Evolutionary conservation across 768 basidiomycete genomes (phyloP), one percentile per base, ranked within the genome.

Genomic region (Xerocomellus chrysenteron): DNA sequence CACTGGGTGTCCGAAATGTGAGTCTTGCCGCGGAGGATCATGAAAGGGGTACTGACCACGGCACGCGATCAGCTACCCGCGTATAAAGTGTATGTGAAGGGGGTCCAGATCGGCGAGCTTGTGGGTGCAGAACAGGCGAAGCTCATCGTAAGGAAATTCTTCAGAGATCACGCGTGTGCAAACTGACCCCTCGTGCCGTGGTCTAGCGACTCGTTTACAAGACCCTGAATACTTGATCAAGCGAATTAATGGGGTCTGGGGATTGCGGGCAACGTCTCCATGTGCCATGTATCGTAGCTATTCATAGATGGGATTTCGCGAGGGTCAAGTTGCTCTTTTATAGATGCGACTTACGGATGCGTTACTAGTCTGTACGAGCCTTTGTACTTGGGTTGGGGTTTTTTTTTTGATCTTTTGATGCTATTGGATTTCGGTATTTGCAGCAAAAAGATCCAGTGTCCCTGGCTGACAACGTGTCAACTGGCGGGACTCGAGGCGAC

Each of bases 71-170:
- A 70, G 68, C 47, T 70, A 52, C 68, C 68, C 21, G 62, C 69
- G 13, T 71, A 59, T 58, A 68, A 71, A 55, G 69, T 70, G 8
- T 70, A 59, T 54, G 59, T 71, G 52, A 69, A 70, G 53, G 68
- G 68, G 3, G 61, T 69, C 40, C 59, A 71, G 39, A 65, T 71
- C 50, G 65, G 65, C 48, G 69, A 69, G 19, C 63, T 63, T 17
- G 69, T 67, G 60, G 68, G 68, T 45, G 67, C 58, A 28, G 65
- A 71, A 56, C 58, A 44, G 47, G 8, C 45, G 19, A 60, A 67
- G 43, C 69, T 71, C 52, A 41, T 33, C n/a, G 68, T 70, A 53
- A 59, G 65, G 8, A 49, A 37, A 60, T 41, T 37, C 32, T 10
- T 43, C 21, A 28, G 16, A 44, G 54, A 53, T 57, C 57, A 43